Percentiles rank a stretch among this genome's conserved stretches.
Evolutionary conservation across 139 green algal species (phyloP).

Genomic region (Micromonas commoda): DNA sequence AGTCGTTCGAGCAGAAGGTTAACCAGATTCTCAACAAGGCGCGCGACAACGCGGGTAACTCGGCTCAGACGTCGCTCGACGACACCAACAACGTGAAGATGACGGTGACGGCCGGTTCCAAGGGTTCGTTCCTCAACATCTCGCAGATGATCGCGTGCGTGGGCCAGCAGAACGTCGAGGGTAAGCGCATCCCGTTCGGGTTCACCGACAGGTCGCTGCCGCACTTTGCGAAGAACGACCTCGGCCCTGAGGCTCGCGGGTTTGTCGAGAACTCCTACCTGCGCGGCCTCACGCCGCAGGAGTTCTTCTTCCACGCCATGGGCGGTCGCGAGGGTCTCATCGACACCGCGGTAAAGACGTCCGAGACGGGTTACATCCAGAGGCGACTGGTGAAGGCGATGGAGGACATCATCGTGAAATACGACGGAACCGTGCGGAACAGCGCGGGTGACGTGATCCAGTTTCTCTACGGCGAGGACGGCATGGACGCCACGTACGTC

Average conservation of each 20-base stretch:
- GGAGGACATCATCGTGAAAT: constrained; percentile 95
- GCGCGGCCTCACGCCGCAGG: constrained; percentile 85
- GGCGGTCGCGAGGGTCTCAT: constrained; percentile 97
- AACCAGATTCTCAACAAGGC: constrained; percentile 89
- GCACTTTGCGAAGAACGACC: constrained; percentile 96
- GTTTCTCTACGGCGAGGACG: constrained; percentile 99
- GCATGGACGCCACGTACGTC: constrained; percentile 91
- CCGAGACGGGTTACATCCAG: constrained; percentile 67
- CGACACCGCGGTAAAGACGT: constrained; percentile 98
- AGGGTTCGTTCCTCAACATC: constrained; percentile 99
- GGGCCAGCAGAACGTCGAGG: constrained; percentile 99
- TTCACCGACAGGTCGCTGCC: constrained; percentile 87
- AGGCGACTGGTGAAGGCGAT: constrained; percentile 95
- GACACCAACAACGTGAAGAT: constrained; percentile 97
- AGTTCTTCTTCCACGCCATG: constrained; percentile 99
- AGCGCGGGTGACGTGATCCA: constrained; percentile 72
- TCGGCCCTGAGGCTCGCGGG: constrained; percentile 85
- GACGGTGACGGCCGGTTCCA: constrained; percentile 92
- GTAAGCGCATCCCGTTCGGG: constrained; percentile 95
- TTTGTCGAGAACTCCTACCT: constrained; percentile 99
- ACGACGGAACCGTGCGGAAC: constrained; percentile 93
- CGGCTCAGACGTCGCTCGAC: constrained; percentile 70
- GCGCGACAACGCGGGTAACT: constrained; percentile 85
- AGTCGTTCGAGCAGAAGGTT: constrained; percentile 90
- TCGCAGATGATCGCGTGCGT: constrained; percentile 99